phyloP scores from a whole-genome alignment of 345 rosid genomes.

The Eucalyptus victrix region DNA sequence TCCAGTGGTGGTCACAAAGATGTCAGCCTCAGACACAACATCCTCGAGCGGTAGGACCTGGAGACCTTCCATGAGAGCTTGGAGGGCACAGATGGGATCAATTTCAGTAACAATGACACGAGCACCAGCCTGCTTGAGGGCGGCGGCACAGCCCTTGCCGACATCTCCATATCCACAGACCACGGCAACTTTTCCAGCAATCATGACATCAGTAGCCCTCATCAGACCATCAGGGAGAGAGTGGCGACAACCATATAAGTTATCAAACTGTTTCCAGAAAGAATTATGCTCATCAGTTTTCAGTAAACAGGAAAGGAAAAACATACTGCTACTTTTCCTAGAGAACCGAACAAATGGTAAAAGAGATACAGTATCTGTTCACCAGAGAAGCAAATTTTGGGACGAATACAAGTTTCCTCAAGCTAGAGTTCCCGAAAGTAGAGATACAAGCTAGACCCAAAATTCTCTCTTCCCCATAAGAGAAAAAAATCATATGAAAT shows the following conservation, averaged over 20 bases:
- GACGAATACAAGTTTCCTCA: not conserved
- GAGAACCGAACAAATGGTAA: not conserved
- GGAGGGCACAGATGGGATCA: conserved; percentile 88
- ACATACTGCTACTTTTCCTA: not conserved
- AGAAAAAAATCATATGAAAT: not conserved
- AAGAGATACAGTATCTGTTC: not conserved
- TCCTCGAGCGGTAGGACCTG: conserved; percentile 76
- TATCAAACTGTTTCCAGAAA: conserved; percentile 48
- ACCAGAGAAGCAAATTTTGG: not conserved
- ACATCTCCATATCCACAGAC: conserved; percentile 90
- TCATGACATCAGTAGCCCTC: conserved; percentile 98
- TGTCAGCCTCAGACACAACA: conserved; percentile 57
- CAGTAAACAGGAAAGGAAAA: not conserved
- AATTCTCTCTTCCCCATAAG: not conserved
- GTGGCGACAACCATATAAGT: conserved; percentile 93
- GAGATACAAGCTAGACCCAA: not conserved
- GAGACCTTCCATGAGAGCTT: conserved; percentile 86
- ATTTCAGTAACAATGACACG: conserved; percentile 83
- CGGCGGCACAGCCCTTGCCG: conserved; percentile 91
- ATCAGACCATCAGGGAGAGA: conserved; percentile 91
- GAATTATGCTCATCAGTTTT: not conserved
- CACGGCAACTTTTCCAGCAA: conserved; percentile 87
- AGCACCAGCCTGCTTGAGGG: conserved; percentile 83
- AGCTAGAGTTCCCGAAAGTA: not conserved
- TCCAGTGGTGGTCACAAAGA: conserved; percentile 88